Conservation (phyloP, 2,329 filamentous ascomycete genomes). For the Botryotinia calthae region DNA sequence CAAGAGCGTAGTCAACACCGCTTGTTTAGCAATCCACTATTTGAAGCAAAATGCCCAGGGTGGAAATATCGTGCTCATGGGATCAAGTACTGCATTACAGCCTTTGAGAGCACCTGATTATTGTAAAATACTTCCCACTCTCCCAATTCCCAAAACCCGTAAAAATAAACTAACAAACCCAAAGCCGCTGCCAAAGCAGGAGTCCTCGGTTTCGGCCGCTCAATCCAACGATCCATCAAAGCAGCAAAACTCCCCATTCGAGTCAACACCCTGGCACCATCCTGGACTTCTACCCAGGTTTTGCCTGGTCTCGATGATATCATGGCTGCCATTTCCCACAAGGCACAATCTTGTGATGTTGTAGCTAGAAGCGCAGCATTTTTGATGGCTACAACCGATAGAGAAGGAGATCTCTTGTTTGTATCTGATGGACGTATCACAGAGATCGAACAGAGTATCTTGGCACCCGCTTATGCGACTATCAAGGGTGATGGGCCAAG, state of each 20-base stretch:
- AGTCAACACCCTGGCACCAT: constrained; percentile 54
- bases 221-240: constrained; percentile 43
- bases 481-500: constrained; percentile 38
- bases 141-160: background rate
- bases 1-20: constrained; percentile 50
- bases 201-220: constrained; percentile 52
- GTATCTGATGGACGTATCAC: constrained; percentile 47
- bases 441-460: constrained; percentile 52
- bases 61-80: constrained; percentile 55
- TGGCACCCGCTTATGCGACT: constrained; percentile 39
- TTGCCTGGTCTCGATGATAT: constrained; percentile 42
- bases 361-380: constrained; percentile 50
- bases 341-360: constrained; percentile 45
- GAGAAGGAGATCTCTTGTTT: constrained; percentile 54
- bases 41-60: constrained; percentile 48
- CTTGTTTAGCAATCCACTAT: constrained; percentile 48
- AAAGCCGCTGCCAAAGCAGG: constrained; percentile 51
- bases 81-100: constrained; percentile 51
- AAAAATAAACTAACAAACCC: constrained; percentile 32
- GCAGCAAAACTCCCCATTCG: constrained; percentile 42
- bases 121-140: background rate
- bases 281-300: constrained; percentile 53
- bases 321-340: constrained; percentile 43
- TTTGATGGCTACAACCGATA: constrained; percentile 48
- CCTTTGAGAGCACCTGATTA: constrained; percentile 53